A percentile compares a stretch with the other conserved stretches of the same genome.
These are phyloP conservation scores for Sphagnum magellanicum DNA, from an alignment of 228 moss, liverwort and hornwort species.

Conservation along the genomic window DNA sequence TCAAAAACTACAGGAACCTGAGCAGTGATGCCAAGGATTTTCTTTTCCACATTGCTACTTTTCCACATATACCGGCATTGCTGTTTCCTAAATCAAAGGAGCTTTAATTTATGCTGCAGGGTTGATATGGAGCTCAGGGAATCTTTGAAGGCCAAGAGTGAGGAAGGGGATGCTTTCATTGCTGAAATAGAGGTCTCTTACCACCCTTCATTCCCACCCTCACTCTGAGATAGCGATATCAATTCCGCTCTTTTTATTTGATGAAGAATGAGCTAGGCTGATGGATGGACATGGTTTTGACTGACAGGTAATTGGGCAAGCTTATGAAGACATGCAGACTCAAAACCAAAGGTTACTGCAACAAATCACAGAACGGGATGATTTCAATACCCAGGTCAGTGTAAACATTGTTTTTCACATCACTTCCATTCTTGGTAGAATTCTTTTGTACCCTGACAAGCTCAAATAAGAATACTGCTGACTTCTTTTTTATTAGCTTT, in stretches of 20 bases:
- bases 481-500: no score
- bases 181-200: conserved; percentile 87
- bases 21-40: no score
- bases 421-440: no score
- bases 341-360: conserved; percentile 89
- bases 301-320: conserved; percentile 94
- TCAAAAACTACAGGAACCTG: no score
- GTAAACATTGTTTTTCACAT: neutral
- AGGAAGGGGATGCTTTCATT: conserved; percentile 95
- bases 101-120: conserved; percentile 26
- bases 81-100: neutral
- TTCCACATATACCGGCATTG: no score
- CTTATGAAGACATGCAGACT: conserved; percentile 99
- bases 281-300: conserved; percentile 12
- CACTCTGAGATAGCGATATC: no score
- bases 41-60: no score
- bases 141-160: conserved; percentile 78
- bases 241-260: neutral
- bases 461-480: no score
- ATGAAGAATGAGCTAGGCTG: conserved; percentile 1
- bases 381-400: conserved; percentile 89
- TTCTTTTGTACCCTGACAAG: no score
- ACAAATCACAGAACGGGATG: conserved; percentile 95
- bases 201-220: no score
- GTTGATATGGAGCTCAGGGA: conserved; percentile 79